Base-by-base conservation (phyloP, 768 basidiomycete genomes). In the Nevesoporus exiguus region DNA sequence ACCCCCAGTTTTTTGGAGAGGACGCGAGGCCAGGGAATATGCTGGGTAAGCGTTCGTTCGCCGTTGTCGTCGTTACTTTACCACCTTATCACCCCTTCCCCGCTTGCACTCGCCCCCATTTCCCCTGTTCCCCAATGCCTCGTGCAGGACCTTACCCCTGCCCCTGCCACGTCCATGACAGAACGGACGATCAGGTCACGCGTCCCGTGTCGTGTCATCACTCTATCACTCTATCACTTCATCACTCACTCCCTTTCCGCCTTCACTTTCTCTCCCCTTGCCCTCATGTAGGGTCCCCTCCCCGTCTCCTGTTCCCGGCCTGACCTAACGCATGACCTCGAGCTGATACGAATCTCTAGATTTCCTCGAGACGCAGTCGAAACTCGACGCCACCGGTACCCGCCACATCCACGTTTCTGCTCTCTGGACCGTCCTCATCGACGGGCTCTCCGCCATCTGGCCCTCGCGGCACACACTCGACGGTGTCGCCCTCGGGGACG, bases 391-490 rank as follows among this genome's bases (percentile, higher is more conserved):
- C 70, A 47, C 21, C n/a, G 46, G 31, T 3, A 73, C 68, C 5
- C 74, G 74, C n/a, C 68, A 69, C 15, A 77, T 97, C 3, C 87
- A 88, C 44, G 75, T 97, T 56, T 73, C 86, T 9, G 79, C 83
- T 0, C 80, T 98, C 14, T 98, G 96, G 93, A 71, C 80, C 14
- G 80, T 81, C 17, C 81, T 98, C 41, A 85, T 97, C 49, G 81
- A 88, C 5, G 90, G 92, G 4, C 77, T 98, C 31, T 81, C 88
- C 48, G 79, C 85, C 2, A 92, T 98, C 64, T 98, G 96, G 96
- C 95, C 96, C 0, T 74, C 79, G 17, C 81, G 94, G 24, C 79
- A 80, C 3, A 76, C 78, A 5, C 74, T 98, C 27, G 84, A 76
- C 9, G 86, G 82, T 4, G 69, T 88, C 24, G 67, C 87, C 0